A percentile compares a stretch with the other conserved stretches of the same genome.
Conservation (phyloP, 108 stramenopile species). For the Skeletonema menzelii region DNA sequence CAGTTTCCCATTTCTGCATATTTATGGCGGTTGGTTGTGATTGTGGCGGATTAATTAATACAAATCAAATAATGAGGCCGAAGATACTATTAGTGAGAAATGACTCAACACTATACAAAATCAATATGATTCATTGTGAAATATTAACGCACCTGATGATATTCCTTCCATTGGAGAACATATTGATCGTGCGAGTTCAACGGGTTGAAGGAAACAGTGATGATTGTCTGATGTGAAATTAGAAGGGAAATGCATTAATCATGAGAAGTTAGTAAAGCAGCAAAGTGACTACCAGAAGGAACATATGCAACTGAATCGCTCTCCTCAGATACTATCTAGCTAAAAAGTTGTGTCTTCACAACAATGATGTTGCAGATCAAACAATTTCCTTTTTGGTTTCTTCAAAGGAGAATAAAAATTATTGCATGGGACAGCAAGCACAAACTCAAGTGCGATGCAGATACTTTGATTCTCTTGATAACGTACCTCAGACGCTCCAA, state of each 20-base stretch:
- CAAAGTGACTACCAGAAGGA: neutral
- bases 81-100: neutral
- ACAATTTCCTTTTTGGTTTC: slow-evolving; percentile 37
- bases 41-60: too few relatives aligned
- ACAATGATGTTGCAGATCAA: slow-evolving; percentile 27
- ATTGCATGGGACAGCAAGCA: neutral
- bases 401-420: slow-evolving; percentile 21
- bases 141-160: slow-evolving; percentile 32
- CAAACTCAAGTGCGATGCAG: neutral
- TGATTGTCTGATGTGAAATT: slow-evolving; percentile 33
- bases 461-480: neutral
- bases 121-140: neutral
- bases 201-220: slow-evolving; percentile 45
- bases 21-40: neutral
- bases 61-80: neutral
- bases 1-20: slow-evolving; percentile 43
- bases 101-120: neutral
- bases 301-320: neutral
- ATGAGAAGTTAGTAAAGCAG: neutral
- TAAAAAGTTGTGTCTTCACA: slow-evolving; percentile 42
- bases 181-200: slow-evolving; percentile 38
- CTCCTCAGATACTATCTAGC: slow-evolving; percentile 61
- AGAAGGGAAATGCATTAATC: neutral
- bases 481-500: slow-evolving; percentile 51
- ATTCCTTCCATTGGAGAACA: slow-evolving; percentile 48